Percentiles rank a stretch among this genome's conserved stretches.
phyloP scores from a whole-genome alignment of 2,329 filamentous ascomycete species.

The Rhynchosporium agropyri region DNA sequence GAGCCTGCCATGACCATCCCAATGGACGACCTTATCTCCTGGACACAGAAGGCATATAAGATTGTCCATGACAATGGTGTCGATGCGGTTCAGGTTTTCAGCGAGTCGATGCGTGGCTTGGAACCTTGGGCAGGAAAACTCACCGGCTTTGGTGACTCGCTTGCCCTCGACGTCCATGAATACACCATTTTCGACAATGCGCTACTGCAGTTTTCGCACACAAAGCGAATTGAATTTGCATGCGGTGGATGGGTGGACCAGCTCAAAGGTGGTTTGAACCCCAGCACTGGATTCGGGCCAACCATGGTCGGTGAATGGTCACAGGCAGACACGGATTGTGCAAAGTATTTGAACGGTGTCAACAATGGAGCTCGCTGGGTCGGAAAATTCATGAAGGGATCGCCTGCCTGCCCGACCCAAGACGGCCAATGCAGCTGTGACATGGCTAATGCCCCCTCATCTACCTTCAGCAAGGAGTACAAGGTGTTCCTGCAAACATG shows the following conservation, averaged over 20 bases:
- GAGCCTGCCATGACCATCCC: conserved; percentile 85
- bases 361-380: conserved; percentile 88
- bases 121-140: conserved; percentile 87
- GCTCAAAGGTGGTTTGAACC: conserved; percentile 13
- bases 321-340: conserved; percentile 95
- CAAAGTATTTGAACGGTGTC: conserved; percentile 83
- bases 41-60: conserved; percentile 75
- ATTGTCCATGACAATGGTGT: conserved; percentile 78
- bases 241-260: conserved; percentile 69
- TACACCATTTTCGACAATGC: conserved; percentile 96
- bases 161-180: conserved; percentile 93
- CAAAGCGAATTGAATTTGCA: conserved; percentile 81
- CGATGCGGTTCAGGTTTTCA: conserved; percentile 74
- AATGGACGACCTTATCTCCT: conserved; percentile 69
- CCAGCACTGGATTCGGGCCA: conserved; percentile 78
- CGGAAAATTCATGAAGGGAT: conserved; percentile 69
- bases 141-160: conserved; percentile 62
- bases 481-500: conserved; percentile 86
- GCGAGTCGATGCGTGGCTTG: conserved; percentile 92
- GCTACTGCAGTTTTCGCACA: conserved; percentile 79
- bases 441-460: conserved; percentile 72
- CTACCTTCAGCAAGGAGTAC: conserved; percentile 71
- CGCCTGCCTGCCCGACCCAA: conserved; percentile 74
- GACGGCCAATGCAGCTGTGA: conserved; percentile 71
- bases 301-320: conserved; percentile 97